phyloP scores from a whole-genome alignment of 768 basidiomycete species.

The Rhizopogon vinicolor region DNA sequence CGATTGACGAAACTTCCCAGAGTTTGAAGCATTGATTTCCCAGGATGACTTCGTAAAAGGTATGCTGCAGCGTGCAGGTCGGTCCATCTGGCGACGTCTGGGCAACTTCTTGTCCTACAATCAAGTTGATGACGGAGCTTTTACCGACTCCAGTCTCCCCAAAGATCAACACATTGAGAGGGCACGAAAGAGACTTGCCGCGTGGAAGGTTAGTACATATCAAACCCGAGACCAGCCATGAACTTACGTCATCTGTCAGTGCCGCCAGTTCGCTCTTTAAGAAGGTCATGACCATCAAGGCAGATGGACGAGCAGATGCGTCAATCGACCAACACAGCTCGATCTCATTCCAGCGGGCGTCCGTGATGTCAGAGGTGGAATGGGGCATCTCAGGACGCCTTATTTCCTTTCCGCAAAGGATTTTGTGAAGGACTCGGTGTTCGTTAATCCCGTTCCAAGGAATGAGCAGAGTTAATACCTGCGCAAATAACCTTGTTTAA shows the following conservation, averaged over 20 bases:
- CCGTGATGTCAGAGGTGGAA: background rate
- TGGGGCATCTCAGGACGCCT: background rate
- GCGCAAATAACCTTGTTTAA: no score
- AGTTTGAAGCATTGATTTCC: constrained; percentile 16
- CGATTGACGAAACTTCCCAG: constrained; percentile 30
- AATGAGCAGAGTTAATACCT: background rate
- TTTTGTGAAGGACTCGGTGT: background rate
- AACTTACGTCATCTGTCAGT: background rate
- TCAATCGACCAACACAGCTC: background rate
- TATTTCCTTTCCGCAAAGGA: background rate
- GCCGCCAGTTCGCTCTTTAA: background rate
- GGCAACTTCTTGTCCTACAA: constrained; percentile 25
- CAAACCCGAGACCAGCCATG: background rate
- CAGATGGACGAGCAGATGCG: background rate
- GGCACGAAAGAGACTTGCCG: background rate
- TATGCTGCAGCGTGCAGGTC: constrained; percentile 31
- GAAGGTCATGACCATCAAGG: background rate
- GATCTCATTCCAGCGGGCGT: background rate
- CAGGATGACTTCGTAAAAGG: constrained; percentile 20
- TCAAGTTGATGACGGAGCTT: background rate
- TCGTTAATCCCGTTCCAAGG: background rate
- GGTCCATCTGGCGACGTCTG: constrained; percentile 23
- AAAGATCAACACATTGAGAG: background rate
- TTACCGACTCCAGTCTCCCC: background rate
- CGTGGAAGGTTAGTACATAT: background rate